These are phyloP conservation scores for Colletotrichum karsti DNA, from an alignment of 2,329 filamentous ascomycete genomes.

Conservation along the genomic window DNA sequence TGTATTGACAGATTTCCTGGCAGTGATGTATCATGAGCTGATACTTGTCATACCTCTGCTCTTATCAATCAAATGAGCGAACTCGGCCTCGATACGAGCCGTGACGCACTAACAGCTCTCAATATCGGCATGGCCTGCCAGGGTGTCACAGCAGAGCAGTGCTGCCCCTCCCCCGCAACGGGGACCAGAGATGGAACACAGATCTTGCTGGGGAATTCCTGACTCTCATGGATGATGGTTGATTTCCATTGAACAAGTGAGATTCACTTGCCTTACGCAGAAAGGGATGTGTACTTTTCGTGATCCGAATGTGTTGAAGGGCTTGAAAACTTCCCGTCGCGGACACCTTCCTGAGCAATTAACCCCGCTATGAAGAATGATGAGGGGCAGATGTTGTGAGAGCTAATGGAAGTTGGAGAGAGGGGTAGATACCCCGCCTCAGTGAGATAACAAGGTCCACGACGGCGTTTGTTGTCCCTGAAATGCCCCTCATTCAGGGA, in stretches of 20 bases:
- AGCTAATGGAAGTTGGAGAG: background rate
- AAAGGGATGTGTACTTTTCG: background rate
- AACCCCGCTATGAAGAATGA: no score
- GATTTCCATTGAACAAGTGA: no score
- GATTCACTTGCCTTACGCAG: background rate
- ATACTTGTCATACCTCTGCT: background rate
- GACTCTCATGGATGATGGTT: background rate
- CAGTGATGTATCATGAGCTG: no score
- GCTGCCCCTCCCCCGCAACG: conserved; percentile 10
- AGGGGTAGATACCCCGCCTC: background rate
- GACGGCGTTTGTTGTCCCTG: background rate
- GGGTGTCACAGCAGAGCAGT: background rate
- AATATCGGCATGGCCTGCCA: conserved; percentile 14
- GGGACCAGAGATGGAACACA: background rate
- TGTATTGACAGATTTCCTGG: no score
- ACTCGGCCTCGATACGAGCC: background rate
- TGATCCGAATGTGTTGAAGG: background rate
- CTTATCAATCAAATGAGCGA: background rate
- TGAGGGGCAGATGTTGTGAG: background rate
- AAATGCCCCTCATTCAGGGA: background rate
- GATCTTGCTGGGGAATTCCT: background rate
- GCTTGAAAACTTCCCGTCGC: background rate
- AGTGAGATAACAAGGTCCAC: no score
- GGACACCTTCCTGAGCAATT: conserved; percentile 3
- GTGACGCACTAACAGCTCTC: background rate